A percentile compares a stretch with the other conserved stretches of the same genome.
Conservation (phyloP, 495 filamentous ascomycete species). For the Lasiosphaeria miniovina region DNA sequence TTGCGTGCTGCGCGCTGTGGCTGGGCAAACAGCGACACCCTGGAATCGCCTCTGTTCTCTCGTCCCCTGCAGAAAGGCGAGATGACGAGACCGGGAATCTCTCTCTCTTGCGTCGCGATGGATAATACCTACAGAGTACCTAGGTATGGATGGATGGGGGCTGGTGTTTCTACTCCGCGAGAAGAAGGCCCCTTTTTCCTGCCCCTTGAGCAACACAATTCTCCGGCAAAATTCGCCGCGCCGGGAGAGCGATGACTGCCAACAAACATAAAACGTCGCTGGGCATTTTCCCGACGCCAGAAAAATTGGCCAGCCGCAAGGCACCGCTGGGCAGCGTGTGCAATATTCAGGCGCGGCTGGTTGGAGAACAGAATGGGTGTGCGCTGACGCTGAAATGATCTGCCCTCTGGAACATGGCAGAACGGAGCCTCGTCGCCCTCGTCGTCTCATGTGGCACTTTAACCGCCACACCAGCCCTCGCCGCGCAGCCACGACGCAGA, state of each 20-base stretch:
- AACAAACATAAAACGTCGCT: constrained; percentile 17
- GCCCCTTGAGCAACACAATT: not conserved
- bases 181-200: not conserved
- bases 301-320: not conserved
- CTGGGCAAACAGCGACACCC: not conserved
- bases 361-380: not conserved
- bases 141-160: no score
- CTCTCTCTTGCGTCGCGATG: no score
- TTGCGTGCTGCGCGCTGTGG: not conserved
- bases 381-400: constrained; percentile 21
- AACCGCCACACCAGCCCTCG: constrained; percentile 18
- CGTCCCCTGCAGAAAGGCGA: not conserved
- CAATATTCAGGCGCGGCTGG: not conserved
- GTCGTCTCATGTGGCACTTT: constrained; percentile 30
- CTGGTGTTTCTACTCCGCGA: no score
- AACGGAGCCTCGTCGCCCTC: constrained; percentile 8
- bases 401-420: constrained; percentile 29
- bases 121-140: no score
- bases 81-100: not conserved
- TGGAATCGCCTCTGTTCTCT: not conserved
- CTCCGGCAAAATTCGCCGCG: constrained; percentile 14
- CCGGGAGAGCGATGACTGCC: constrained; percentile 5
- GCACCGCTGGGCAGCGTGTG: not conserved
- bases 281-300: not conserved
- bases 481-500: constrained; percentile 6